Evolutionary conservation across 306 rosid genomes (phyloP).

Genomic region (Canavalia gladiata): DNA sequence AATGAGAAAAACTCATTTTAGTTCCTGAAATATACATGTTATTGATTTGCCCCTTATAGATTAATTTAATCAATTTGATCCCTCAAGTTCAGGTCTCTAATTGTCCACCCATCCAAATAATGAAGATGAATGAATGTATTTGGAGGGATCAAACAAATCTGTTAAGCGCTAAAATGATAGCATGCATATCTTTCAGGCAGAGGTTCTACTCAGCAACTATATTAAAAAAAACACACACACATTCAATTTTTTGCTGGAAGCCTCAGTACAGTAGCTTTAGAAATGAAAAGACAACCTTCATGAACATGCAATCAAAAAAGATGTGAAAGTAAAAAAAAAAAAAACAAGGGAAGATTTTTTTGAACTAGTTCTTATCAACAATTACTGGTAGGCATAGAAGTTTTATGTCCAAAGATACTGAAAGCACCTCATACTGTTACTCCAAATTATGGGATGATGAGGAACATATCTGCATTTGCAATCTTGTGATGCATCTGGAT

Average conservation of each 20-base stretch:
- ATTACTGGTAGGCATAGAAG: constrained; percentile 51
- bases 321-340: background rate
- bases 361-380: constrained; percentile 43
- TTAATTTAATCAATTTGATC: constrained; percentile 15
- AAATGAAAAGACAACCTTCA: constrained; percentile 39
- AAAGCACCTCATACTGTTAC: constrained; percentile 65
- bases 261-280: background rate
- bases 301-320: constrained; percentile 40
- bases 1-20: background rate
- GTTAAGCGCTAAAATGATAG: background rate
- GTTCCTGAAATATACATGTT: background rate
- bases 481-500: constrained; percentile 59
- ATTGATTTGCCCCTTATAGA: background rate
- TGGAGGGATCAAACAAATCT: background rate
- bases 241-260: background rate
- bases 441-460: constrained; percentile 56
- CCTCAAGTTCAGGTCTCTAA: constrained; percentile 15
- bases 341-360: constrained; percentile 34
- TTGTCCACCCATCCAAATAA: constrained; percentile 21
- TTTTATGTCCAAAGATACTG: constrained; percentile 63
- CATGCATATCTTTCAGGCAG: constrained; percentile 2
- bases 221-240: constrained; percentile 10
- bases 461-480: constrained; percentile 56
- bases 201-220: constrained; percentile 17
- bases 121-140: background rate